Evolutionary conservation across 805 yeast species (phyloP).

Genomic region (Wickerhamiella hasegawae): DNA sequence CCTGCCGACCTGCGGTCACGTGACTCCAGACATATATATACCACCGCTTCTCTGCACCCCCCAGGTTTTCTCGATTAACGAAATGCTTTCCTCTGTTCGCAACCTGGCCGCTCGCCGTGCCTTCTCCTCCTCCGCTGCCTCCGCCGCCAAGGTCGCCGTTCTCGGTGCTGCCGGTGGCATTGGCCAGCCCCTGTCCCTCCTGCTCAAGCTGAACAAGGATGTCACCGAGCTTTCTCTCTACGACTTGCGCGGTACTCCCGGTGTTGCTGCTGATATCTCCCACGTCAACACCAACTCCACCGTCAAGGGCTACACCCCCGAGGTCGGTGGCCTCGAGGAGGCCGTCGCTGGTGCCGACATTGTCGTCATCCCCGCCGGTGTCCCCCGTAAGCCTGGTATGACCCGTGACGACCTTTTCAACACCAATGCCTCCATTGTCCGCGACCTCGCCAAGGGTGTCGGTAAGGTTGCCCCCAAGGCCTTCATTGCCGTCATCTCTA

Average conservation of each 20-base stretch:
- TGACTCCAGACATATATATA: too few species aligned
- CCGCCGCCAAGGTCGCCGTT: slow-evolving; percentile 53
- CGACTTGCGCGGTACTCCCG: slow-evolving; percentile 85
- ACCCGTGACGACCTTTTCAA: slow-evolving; percentile 93
- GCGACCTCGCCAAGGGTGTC: slow-evolving; percentile 75
- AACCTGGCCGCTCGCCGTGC: slow-evolving; percentile 9
- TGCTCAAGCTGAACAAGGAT: slow-evolving; percentile 75
- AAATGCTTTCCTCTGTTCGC: slow-evolving; percentile 5
- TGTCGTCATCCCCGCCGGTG: slow-evolving; percentile 92
- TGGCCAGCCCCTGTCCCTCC: slow-evolving; percentile 75
- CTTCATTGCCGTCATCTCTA: slow-evolving; percentile 64
- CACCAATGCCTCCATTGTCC: slow-evolving; percentile 90
- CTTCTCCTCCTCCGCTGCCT: slow-evolving; percentile 16
- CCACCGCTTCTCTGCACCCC: too few species aligned
- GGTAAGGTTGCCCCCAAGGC: slow-evolving; percentile 80
- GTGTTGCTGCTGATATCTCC: slow-evolving; percentile 92
- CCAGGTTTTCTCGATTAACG: too few species aligned
- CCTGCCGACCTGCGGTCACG: too few species aligned
- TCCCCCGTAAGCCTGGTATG: slow-evolving; percentile 98
- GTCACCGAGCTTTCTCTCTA: slow-evolving; percentile 75
- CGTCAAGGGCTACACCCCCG: slow-evolving; percentile 80
- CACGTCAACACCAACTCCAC: slow-evolving; percentile 87
- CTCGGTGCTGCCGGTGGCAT: slow-evolving; percentile 96
- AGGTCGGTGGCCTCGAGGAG: slow-evolving; percentile 47
- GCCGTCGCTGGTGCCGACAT: slow-evolving; percentile 62